phyloP scores from a whole-genome alignment of 1,139 yeast species.

The Pneumocystis canis region DNA sequence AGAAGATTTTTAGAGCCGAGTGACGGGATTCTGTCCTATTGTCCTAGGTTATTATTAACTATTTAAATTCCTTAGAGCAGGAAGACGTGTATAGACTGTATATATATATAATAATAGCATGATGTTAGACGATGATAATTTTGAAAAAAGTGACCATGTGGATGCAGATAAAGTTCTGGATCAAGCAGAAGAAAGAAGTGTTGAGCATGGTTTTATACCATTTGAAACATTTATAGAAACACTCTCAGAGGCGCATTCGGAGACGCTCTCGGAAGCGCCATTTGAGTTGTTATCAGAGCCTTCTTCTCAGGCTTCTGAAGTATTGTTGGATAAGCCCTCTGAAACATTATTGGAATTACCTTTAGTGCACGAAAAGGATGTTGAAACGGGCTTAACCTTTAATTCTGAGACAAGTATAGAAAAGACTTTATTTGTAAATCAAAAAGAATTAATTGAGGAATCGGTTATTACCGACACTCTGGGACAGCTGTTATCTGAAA shows the following conservation, averaged over 20 bases:
- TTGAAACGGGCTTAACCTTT: not conserved
- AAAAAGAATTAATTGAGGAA: not conserved
- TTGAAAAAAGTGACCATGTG: no score
- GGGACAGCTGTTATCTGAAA: not conserved
- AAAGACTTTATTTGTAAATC: not conserved
- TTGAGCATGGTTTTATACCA: no score
- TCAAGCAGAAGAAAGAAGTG: no score
- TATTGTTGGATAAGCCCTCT: not conserved
- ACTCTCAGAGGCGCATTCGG: not conserved
- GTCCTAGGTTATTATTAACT: no score
- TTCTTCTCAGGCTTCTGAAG: not conserved
- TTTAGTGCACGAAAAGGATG: not conserved
- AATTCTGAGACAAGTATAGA: not conserved
- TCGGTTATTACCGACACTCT: not conserved
- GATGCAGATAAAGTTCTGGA: no score
- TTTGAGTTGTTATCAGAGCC: not conserved
- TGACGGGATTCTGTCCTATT: no score
- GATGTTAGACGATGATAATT: no score
- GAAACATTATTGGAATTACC: not conserved
- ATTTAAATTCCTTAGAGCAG: no score
- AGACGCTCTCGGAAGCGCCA: not conserved
- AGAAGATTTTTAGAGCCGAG: no score
- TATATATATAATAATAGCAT: no score
- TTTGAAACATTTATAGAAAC: not conserved
- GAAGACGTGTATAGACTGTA: no score